Evolutionary conservation across 257 asterid species (phyloP).

Genomic region (Salvia splendens): DNA sequence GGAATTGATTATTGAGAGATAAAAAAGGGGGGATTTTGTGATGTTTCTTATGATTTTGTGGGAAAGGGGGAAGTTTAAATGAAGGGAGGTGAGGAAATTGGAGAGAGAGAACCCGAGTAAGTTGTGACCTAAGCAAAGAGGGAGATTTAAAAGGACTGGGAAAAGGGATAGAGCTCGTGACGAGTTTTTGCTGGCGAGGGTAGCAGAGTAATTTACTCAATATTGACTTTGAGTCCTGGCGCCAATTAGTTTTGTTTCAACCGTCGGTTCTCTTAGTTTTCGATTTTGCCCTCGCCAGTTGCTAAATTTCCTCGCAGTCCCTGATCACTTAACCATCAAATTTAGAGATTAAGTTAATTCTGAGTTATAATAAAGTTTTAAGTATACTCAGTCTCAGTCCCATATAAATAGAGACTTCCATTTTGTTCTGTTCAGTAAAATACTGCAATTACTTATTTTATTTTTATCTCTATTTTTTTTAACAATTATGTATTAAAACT

Average conservation of each 20-base stretch:
- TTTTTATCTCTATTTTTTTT: too few relatives aligned
- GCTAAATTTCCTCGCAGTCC: background rate
- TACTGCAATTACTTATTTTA: too few relatives aligned
- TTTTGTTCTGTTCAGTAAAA: too few relatives aligned
- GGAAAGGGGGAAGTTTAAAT: slow-evolving; percentile 32
- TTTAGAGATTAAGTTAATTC: too few relatives aligned
- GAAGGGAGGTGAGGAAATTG: slow-evolving; percentile 33
- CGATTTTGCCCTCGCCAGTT: background rate
- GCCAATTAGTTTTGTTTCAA: slow-evolving; percentile 23
- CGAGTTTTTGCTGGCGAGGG: slow-evolving; percentile 23
- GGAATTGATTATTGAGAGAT: slow-evolving; percentile 43
- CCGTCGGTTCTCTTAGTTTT: slow-evolving; percentile 15
- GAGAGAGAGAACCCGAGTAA: slow-evolving; percentile 35
- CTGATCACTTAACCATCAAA: background rate
- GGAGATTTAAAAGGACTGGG: slow-evolving; percentile 29
- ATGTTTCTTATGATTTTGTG: background rate
- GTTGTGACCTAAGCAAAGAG: slow-evolving; percentile 35
- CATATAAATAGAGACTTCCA: too few relatives aligned
- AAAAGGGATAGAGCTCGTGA: slow-evolving; percentile 22
- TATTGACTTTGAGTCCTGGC: slow-evolving; percentile 25
- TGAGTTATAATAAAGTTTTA: background rate
- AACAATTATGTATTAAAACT: too few relatives aligned
- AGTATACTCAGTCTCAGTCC: too few relatives aligned
- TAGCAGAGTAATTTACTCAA: slow-evolving; percentile 22
- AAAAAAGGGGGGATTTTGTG: slow-evolving; percentile 21